Percentiles rank a stretch among this genome's conserved stretches.
Evolutionary conservation across 352 stramenopile genomes (phyloP).

Genomic region (Blastocystis sp.): DNA sequence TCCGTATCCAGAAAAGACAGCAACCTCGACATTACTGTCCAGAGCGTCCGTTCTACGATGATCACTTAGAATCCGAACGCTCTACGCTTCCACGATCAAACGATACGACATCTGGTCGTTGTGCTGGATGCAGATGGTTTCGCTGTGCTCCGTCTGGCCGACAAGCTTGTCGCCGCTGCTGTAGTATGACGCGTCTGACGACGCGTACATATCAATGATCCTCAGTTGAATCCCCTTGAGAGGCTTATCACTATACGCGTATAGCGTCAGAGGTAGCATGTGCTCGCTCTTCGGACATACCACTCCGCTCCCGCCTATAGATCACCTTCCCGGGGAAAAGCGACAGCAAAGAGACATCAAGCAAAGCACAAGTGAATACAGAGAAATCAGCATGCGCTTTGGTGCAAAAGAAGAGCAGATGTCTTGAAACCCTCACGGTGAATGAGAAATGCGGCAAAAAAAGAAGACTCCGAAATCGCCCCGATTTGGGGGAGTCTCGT

Average conservation of each 20-base stretch:
- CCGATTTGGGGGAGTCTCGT: neutral
- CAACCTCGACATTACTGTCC: conserved; percentile 39
- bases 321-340: conserved; percentile 15
- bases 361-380: neutral
- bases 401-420: neutral
- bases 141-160: conserved; percentile 26
- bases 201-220: conserved; percentile 9
- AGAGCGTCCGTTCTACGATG: neutral
- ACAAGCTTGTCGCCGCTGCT: conserved; percentile 21
- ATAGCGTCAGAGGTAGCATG: conserved; percentile 26
- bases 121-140: conserved; percentile 36
- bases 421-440: neutral
- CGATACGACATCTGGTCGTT: conserved; percentile 63
- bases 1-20: conserved; percentile 43
- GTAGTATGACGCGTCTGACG: conserved; percentile 42
- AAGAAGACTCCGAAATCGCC: neutral
- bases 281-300: conserved; percentile 40
- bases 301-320: neutral
- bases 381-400: neutral
- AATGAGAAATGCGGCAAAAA: neutral
- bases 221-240: neutral
- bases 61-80: neutral
- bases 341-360: neutral
- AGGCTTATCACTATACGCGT: neutral
- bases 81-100: conserved; percentile 16